A percentile compares a stretch with the other conserved stretches of the same genome.
phyloP scores from a whole-genome alignment of 441 rosid genomes.

The Erodium texanum region DNA sequence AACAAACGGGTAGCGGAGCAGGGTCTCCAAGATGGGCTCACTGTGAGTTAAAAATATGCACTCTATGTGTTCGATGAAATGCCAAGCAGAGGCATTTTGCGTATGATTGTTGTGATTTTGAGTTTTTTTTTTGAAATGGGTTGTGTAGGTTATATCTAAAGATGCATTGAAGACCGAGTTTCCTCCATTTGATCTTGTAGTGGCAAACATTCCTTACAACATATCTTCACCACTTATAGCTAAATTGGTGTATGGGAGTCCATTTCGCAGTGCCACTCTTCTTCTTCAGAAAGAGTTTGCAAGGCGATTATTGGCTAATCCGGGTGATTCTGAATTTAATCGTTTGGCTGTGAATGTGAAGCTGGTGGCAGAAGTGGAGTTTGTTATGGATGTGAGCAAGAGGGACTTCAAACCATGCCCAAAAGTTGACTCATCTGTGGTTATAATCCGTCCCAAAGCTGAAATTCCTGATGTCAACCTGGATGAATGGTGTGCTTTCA shows the following conservation, averaged over 20 bases:
- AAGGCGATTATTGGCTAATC: constrained; percentile 58
- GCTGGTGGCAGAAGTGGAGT: constrained; percentile 60
- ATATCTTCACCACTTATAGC: constrained; percentile 76
- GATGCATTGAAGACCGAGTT: constrained; percentile 74
- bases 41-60: constrained; percentile 29
- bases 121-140: not conserved
- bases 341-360: constrained; percentile 82
- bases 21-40: constrained; percentile 35
- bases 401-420: constrained; percentile 81
- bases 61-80: not conserved
- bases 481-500: constrained; percentile 55
- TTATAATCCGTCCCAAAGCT: constrained; percentile 59
- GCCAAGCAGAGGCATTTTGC: not conserved
- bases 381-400: constrained; percentile 82
- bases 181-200: constrained; percentile 64
- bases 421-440: constrained; percentile 84
- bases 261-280: constrained; percentile 62
- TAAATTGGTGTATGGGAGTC: constrained; percentile 66
- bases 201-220: constrained; percentile 75
- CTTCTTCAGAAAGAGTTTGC: constrained; percentile 92
- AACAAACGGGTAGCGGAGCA: constrained; percentile 37
- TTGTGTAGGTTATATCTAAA: constrained; percentile 47
- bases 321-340: constrained; percentile 77
- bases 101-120: not conserved
- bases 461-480: constrained; percentile 39